Evolutionary conservation across 768 basidiomycete species (phyloP), one percentile per base, ranked within the genome.

Genomic region (Mycena galopus): DNA sequence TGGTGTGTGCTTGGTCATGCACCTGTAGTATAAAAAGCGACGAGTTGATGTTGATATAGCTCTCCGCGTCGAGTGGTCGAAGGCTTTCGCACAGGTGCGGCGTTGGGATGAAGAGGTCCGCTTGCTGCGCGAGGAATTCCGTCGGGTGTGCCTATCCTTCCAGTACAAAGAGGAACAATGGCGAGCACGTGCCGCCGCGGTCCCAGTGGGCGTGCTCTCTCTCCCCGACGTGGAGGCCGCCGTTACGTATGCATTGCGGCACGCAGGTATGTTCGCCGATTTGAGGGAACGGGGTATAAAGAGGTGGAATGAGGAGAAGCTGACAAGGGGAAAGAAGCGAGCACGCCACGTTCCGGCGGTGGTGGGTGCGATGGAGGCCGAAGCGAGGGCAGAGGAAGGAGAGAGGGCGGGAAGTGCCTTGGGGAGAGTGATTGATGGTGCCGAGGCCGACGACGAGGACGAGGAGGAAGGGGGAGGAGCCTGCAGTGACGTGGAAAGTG

Each of bases 91-190:
- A 8, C 63, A 42, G 3, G 21, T 32, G 0, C 30, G 50, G 14
- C 65, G 63, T 8, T 76, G 73, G 69, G 75, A 75, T n/a, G n/a
- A n/a, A 21, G 70, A 76, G 44, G 51, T 67, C 2, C 17, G 23
- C 3, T 51, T 76, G 3, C n/a, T 73, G 44, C 11, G 23, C 8
- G 73, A 57, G 33, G 75, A 73, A 29, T 56, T 58, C 27, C 14
- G 42, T 14, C 62, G 42, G 4, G 10, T 64, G 1, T 4, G 63
- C 4, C 4, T 42, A 0, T 65, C 61, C 16, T 42, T 69, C 6
- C 42, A 65, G 8, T 39, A 56, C 27, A 33, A 71, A 16, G 73
- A 14, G 30, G 19, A 4, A 1, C 37, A 29, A 42, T 75, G 74
- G 74, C 37, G 16, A 1, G 19, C 14, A 4, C 66, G 66, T 2